Percentiles rank a stretch among this genome's conserved stretches.
phyloP scores from a whole-genome alignment of 768 basidiomycete species.

The Russula emetica region DNA sequence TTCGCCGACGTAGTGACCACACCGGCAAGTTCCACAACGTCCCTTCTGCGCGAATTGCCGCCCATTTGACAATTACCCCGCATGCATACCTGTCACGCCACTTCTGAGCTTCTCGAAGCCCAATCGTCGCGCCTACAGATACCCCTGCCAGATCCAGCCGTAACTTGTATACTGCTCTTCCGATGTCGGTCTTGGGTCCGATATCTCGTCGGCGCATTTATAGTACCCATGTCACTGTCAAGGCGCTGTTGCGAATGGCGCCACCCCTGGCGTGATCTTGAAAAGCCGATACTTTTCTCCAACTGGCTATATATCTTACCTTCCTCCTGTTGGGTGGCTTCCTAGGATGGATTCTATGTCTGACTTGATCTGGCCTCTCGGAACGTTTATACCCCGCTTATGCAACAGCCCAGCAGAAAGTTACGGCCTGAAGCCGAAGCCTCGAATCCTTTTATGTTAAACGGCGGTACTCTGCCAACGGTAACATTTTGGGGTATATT shows the following conservation, averaged over 20 bases:
- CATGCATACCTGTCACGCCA: constrained; percentile 20
- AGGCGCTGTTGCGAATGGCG: neutral
- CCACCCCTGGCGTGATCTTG: neutral
- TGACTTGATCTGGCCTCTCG: neutral
- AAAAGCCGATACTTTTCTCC: neutral
- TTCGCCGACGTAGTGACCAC: neutral
- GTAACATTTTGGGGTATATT: neutral
- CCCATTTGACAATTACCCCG: constrained; percentile 23
- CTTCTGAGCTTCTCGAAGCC: constrained; percentile 24
- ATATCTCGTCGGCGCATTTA: neutral
- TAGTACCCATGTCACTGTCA: neutral
- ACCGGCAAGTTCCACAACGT: constrained; percentile 18
- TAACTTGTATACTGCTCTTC: neutral
- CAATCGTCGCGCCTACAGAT: constrained; percentile 20
- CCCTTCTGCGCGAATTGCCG: constrained; percentile 18
- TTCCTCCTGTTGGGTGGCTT: neutral
- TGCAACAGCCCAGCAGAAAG: neutral
- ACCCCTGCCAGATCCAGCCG: constrained; percentile 12
- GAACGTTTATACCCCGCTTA: neutral
- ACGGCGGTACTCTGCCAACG: neutral
- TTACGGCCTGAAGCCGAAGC: neutral
- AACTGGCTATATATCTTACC: neutral
- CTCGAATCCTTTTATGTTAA: neutral
- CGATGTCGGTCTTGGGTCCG: constrained; percentile 15
- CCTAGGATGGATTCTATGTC: neutral